phyloP scores from a whole-genome alignment of 176 grass and related monocot genomes.

The Zoysia pacifica region DNA sequence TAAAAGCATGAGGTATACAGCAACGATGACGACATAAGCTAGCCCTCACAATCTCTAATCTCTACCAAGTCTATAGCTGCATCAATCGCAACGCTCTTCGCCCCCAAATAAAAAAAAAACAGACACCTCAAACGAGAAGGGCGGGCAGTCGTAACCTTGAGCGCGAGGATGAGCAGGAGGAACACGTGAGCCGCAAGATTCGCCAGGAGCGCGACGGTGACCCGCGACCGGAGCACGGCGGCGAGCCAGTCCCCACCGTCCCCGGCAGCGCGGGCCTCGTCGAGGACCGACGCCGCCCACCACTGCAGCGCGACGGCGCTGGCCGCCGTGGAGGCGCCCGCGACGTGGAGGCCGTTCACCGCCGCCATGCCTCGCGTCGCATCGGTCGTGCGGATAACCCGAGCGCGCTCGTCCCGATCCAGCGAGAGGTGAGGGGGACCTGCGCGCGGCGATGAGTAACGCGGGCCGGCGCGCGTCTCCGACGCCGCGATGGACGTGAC shows the following conservation, averaged over 20 bases:
- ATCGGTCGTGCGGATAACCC: constrained; percentile 3
- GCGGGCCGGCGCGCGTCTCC: constrained; percentile 12
- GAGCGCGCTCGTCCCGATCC: constrained; percentile 10
- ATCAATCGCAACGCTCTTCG: neutral
- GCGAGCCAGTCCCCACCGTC: constrained; percentile 38
- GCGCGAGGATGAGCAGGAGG: constrained; percentile 48
- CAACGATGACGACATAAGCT: too few species aligned
- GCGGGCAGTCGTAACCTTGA: constrained; percentile 55
- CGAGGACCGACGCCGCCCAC: constrained; percentile 66
- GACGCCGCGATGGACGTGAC: constrained; percentile 7
- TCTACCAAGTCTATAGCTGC: neutral
- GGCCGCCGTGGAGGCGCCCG: constrained; percentile 55
- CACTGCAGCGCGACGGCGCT: constrained; percentile 64
- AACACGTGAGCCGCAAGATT: constrained; percentile 67
- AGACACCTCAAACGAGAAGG: neutral
- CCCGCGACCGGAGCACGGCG: constrained; percentile 57
- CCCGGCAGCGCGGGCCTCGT: constrained; percentile 24
- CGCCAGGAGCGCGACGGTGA: constrained; percentile 61
- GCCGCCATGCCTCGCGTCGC: constrained; percentile 56
- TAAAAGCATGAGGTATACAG: neutral
- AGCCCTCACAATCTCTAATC: neutral
- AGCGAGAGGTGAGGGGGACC: neutral
- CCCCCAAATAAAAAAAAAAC: too few species aligned
- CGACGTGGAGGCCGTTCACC: constrained; percentile 64
- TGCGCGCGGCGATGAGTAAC: neutral